Percentiles rank a stretch among this genome's conserved stretches.
Evolutionary conservation across 805 yeast genomes (phyloP).

Genomic region (Naumovozyma castellii): DNA sequence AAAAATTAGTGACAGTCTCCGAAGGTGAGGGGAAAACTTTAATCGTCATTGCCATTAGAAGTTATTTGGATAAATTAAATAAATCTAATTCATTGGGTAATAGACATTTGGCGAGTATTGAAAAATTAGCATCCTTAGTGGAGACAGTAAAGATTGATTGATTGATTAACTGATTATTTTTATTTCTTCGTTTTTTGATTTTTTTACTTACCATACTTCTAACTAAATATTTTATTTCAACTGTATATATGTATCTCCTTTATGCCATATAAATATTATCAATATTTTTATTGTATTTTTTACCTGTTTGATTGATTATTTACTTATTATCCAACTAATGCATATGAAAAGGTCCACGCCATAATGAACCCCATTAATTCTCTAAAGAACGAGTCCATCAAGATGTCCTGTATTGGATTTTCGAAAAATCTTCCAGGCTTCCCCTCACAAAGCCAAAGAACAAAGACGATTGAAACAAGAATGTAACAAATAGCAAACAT

Average conservation of each 20-base stretch:
- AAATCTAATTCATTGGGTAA: conserved; percentile 26
- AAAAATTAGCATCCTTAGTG: conserved; percentile 28
- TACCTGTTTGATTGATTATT: neutral
- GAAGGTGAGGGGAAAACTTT: conserved; percentile 58
- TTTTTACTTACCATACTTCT: neutral
- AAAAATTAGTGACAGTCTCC: conserved; percentile 79
- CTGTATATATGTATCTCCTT: neutral
- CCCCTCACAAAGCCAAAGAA: conserved; percentile 29
- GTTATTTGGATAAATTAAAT: conserved; percentile 54
- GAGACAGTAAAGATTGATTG: conserved; percentile 19
- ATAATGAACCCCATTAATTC: conserved; percentile 45
- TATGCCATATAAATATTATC: conserved; percentile 3
- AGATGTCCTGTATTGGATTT: conserved; percentile 34
- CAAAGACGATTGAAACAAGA: conserved; percentile 28
- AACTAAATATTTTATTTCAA: neutral
- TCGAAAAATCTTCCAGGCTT: conserved; percentile 33
- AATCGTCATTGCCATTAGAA: conserved; percentile 66
- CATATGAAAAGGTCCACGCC: conserved; percentile 51
- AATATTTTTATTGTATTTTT: conserved; percentile 3
- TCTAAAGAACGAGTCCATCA: conserved; percentile 37
- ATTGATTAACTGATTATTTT: neutral
- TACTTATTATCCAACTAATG: conserved; percentile 31
- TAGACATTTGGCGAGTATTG: conserved; percentile 31
- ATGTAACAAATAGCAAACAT: conserved; percentile 34
- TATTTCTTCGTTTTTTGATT: conserved; percentile 1